Evolutionary conservation across 2,329 filamentous ascomycete species (phyloP).

Genomic region (Paecilomyces variotii): DNA sequence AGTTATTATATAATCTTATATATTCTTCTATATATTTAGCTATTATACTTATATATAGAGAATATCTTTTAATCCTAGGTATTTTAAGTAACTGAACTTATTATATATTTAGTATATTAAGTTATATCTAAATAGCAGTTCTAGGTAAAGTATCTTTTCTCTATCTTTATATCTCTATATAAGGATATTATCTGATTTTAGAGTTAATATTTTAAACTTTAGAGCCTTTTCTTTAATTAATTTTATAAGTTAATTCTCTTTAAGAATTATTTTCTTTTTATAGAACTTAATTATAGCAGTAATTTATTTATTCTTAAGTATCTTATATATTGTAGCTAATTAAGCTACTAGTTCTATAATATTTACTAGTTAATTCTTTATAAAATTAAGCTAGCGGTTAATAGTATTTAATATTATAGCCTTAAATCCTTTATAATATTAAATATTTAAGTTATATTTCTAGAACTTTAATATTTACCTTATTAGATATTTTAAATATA

Average conservation of each 20-base stretch:
- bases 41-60: neutral
- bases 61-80: neutral
- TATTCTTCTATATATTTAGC: neutral
- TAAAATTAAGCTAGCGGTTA: neutral
- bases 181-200: neutral
- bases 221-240: neutral
- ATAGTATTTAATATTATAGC: neutral
- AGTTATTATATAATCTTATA: neutral
- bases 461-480: neutral
- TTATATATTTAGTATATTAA: neutral
- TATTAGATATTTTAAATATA: neutral
- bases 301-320: neutral
- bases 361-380: neutral
- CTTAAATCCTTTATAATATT: neutral
- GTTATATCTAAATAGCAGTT: neutral
- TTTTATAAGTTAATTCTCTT: neutral
- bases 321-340: neutral
- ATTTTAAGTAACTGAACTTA: neutral
- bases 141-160: neutral
- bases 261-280: neutral
- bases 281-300: neutral
- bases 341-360: neutral
- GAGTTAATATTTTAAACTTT: neutral
- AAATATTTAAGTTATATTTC: neutral
- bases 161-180: neutral